Evolutionary conservation across 139 green algal genomes (phyloP), one percentile per base, ranked within the genome.

Genomic region (Tetraselmis chui): DNA sequence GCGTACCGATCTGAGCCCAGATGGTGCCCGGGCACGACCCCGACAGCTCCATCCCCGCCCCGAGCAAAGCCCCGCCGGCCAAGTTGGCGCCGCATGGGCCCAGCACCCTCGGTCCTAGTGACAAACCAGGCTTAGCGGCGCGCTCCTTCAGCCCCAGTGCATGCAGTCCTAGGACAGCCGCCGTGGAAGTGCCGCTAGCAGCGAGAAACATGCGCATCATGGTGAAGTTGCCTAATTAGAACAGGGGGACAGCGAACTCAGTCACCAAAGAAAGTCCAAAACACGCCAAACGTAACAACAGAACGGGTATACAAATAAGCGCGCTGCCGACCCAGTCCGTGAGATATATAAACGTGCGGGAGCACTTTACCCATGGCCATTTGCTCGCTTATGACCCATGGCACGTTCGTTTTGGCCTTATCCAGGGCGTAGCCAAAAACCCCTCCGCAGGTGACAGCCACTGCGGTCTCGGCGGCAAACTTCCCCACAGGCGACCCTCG

Each of bases 201-300:
- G 29, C 76, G 29, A 79, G 76, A 22, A 79, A 79, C 76, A 79
- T 79, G 5, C 76, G 76, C 76, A 79, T 79, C 76, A 79, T 79
- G 11, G 76, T 79, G 11, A 79, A n/a, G 18, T 79, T 31, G 76
- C n/a, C n/a, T n/a, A n/a, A n/a, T n/a, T n/a, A n/a, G n/a, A n/a
- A n/a, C n/a, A n/a, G n/a, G n/a, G n/a, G n/a, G n/a, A n/a, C n/a
- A n/a, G n/a, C n/a, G n/a, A n/a, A n/a, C n/a, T n/a, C n/a, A n/a
- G n/a, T n/a, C n/a, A n/a, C n/a, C n/a, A n/a, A n/a, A n/a, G n/a
- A n/a, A n/a, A n/a, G n/a, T n/a, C n/a, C n/a, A n/a, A n/a, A n/a
- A n/a, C n/a, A n/a, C n/a, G n/a, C n/a, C n/a, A n/a, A n/a, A n/a
- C n/a, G n/a, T n/a, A n/a, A n/a, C n/a, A n/a, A n/a, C n/a, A n/a